Conservation (phyloP, 352 stramenopile genomes). For the Saprolegnia diclina region DNA sequence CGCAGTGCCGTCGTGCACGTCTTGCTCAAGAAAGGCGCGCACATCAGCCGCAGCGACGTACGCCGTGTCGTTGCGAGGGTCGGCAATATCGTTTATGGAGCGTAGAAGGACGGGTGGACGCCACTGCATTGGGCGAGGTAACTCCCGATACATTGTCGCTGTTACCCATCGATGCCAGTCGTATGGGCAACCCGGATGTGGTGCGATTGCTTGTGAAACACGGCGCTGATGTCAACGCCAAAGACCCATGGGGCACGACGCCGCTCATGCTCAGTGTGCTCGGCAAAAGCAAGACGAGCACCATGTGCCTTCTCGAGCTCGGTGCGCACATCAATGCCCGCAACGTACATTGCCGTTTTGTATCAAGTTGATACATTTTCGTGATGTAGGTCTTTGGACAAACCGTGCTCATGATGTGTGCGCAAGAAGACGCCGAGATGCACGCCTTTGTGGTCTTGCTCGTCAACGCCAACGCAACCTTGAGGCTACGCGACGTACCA, state of each 20-base stretch:
- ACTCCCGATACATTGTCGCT: not conserved
- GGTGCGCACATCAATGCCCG: constrained; percentile 57
- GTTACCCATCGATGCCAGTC: constrained; percentile 28
- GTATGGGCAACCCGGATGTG: constrained; percentile 64
- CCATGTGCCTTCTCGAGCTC: constrained; percentile 61
- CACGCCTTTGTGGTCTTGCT: constrained; percentile 70
- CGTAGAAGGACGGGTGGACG: constrained; percentile 66
- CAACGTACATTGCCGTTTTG: constrained; percentile 45
- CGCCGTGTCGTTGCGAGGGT: not conserved
- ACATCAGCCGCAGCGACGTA: constrained; percentile 72
- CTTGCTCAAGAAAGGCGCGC: constrained; percentile 75
- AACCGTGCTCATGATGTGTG: constrained; percentile 60
- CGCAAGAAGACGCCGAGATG: constrained; percentile 51
- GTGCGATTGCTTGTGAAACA: constrained; percentile 74
- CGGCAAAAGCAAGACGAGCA: constrained; percentile 53
- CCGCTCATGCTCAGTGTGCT: constrained; percentile 75
- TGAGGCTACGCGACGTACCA: constrained; percentile 57
- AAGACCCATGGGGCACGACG: constrained; percentile 71
- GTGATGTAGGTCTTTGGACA: constrained; percentile 58
- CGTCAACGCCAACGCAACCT: constrained; percentile 52
- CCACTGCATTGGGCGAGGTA: constrained; percentile 62
- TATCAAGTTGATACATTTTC: not conserved
- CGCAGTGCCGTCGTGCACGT: constrained; percentile 71
- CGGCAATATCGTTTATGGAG: not conserved
- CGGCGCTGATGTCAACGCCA: constrained; percentile 60